Percentiles rank a stretch among this genome's conserved stretches.
Evolutionary conservation across 1,139 yeast species (phyloP).

Genomic region (Wickerhamomyces sp.): DNA sequence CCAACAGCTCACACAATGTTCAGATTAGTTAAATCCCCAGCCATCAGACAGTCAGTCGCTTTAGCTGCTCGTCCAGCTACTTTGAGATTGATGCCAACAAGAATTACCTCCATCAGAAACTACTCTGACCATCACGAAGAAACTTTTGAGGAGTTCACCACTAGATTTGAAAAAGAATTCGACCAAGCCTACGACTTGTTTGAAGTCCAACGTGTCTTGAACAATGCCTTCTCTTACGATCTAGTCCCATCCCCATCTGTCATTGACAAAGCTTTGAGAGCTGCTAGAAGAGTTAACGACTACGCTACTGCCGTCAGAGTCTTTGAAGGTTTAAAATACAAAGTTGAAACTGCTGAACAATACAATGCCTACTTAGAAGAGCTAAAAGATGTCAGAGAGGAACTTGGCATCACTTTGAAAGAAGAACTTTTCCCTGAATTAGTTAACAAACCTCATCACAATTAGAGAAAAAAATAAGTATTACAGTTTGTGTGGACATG

Average conservation of each 20-base stretch:
- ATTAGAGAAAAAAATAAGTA: conserved; percentile 8
- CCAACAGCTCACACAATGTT: conserved; percentile 12
- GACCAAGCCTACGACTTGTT: conserved; percentile 97
- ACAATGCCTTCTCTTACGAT: conserved; percentile 97
- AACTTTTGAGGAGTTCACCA: conserved; percentile 92
- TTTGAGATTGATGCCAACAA: conserved; percentile 13
- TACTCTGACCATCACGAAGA: conserved; percentile 79
- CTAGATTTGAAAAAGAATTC: conserved; percentile 89
- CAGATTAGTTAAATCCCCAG: conserved; percentile 28
- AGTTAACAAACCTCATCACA: conserved; percentile 22
- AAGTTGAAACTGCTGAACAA: conserved; percentile 91
- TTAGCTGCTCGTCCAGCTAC: conserved; percentile 26
- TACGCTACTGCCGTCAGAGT: conserved; percentile 98
- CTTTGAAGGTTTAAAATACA: conserved; percentile 88
- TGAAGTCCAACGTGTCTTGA: conserved; percentile 91
- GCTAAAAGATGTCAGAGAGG: conserved; percentile 85
- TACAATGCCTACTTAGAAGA: conserved; percentile 95
- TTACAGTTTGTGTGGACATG: not conserved
- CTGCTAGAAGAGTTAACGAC: conserved; percentile 98
- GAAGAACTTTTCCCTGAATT: conserved; percentile 71
- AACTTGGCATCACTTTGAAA: conserved; percentile 89
- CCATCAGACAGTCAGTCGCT: conserved; percentile 26
- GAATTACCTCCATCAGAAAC: conserved; percentile 42
- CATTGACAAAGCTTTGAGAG: conserved; percentile 91
- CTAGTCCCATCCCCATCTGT: conserved; percentile 98